A percentile compares a stretch with the other conserved stretches of the same genome.
These are phyloP conservation scores for Phytophthora sansomeana DNA, from an alignment of 352 stramenopile genomes.

Conservation along the genomic window DNA sequence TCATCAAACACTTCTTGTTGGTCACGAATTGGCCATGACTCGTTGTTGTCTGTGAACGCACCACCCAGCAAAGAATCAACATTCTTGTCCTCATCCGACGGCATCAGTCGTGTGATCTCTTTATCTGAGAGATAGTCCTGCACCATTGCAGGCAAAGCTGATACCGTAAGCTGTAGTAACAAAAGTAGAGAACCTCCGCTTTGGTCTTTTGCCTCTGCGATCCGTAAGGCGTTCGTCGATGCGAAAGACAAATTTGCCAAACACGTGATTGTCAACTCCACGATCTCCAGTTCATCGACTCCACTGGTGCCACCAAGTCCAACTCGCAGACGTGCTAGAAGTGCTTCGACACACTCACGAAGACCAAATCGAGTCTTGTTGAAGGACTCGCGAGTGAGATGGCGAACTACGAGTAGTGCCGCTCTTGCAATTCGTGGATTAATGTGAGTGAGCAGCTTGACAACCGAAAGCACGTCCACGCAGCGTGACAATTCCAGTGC, in stretches of 20 bases:
- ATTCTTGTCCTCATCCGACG: background rate
- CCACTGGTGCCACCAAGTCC: constrained; percentile 26
- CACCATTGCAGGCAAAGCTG: constrained; percentile 40
- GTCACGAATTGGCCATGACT: background rate
- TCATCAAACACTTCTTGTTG: constrained; percentile 21
- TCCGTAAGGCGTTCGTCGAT: constrained; percentile 48
- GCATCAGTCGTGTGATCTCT: constrained; percentile 26
- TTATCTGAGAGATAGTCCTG: constrained; percentile 61
- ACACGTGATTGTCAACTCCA: constrained; percentile 69
- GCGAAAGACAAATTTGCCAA: constrained; percentile 77
- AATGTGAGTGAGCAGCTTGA: constrained; percentile 67
- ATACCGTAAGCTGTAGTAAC: constrained; percentile 58
- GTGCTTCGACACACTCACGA: constrained; percentile 57
- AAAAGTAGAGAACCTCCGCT: constrained; percentile 41
- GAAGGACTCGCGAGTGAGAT: constrained; percentile 81
- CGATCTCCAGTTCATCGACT: constrained; percentile 68
- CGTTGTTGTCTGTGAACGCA: constrained; percentile 5
- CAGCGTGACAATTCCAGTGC: constrained; percentile 76
- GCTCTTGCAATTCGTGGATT: constrained; percentile 69
- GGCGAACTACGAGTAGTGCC: constrained; percentile 56
- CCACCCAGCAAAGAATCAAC: background rate
- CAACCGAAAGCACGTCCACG: constrained; percentile 67
- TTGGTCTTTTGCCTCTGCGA: constrained; percentile 42
- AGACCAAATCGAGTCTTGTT: constrained; percentile 82
- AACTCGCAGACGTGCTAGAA: constrained; percentile 53